Percentiles rank a stretch among this genome's conserved stretches.
Evolutionary conservation across 805 yeast genomes (phyloP).

Genomic region (Zygoascus flipseniorum): DNA sequence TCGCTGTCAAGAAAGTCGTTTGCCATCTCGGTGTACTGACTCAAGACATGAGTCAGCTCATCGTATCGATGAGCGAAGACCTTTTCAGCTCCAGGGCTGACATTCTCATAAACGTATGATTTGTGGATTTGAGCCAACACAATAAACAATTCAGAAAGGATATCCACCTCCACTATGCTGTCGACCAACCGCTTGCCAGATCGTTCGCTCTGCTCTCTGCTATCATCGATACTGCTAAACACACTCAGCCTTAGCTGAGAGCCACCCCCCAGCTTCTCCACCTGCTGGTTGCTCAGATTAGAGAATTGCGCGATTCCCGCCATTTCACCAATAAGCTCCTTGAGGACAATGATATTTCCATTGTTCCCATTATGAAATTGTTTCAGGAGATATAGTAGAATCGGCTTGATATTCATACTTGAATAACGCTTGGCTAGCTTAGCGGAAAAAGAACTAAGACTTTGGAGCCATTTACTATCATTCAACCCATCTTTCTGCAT

Average conservation of each 20-base stretch:
- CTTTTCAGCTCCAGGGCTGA: constrained; percentile 40
- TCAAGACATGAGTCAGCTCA: constrained; percentile 58
- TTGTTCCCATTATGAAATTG: constrained; percentile 53
- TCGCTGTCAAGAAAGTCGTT: constrained; percentile 38
- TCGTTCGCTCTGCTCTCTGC: constrained; percentile 38
- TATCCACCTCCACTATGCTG: constrained; percentile 32
- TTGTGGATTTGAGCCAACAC: constrained; percentile 44
- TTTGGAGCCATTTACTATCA: constrained; percentile 75
- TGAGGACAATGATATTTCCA: constrained; percentile 53
- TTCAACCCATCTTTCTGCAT: constrained; percentile 72
- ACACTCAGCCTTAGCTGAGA: constrained; percentile 46
- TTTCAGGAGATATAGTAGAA: constrained; percentile 52
- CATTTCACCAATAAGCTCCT: constrained; percentile 60
- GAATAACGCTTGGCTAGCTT: constrained; percentile 52
- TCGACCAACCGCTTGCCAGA: constrained; percentile 46
- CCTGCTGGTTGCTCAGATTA: constrained; percentile 58
- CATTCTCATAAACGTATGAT: constrained; percentile 30
- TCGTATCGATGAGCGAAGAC: constrained; percentile 65
- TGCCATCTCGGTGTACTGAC: constrained; percentile 53
- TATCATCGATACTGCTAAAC: constrained; percentile 50
- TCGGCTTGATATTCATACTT: constrained; percentile 50
- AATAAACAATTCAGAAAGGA: constrained; percentile 57
- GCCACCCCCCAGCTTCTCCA: constrained; percentile 59
- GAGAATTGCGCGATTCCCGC: constrained; percentile 69
- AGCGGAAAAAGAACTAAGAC: constrained; percentile 72